These are phyloP conservation scores for Xylariaceae sp. DNA, from an alignment of 2,329 filamentous ascomycete genomes.

Conservation along the genomic window DNA sequence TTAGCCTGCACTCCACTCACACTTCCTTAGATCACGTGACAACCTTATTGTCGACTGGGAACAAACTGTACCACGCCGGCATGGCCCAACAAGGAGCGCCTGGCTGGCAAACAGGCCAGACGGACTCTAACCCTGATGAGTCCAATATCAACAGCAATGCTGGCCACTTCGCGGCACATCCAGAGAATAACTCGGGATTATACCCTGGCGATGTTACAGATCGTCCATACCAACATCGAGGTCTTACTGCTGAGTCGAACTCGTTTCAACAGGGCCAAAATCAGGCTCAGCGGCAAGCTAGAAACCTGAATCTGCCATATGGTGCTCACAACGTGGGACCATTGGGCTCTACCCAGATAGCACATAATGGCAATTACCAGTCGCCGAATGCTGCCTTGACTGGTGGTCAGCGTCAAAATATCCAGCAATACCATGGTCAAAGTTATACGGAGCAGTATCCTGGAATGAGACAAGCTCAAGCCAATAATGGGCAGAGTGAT, in stretches of 20 bases:
- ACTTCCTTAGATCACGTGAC: slow-evolving; percentile 16
- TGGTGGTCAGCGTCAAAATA: slow-evolving; percentile 11
- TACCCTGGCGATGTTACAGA: slow-evolving; percentile 8
- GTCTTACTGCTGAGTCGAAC: slow-evolving; percentile 3
- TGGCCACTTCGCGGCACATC: slow-evolving; percentile 8
- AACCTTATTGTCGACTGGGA: background rate
- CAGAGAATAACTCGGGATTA: slow-evolving; percentile 7
- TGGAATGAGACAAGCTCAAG: slow-evolving; percentile 7
- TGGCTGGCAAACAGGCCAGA: slow-evolving; percentile 12
- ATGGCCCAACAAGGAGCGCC: slow-evolving; percentile 18
- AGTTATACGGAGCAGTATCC: slow-evolving; percentile 6
- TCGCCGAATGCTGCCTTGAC: slow-evolving; percentile 9
- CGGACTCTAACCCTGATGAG: slow-evolving; percentile 6
- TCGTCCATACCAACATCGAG: slow-evolving; percentile 7
- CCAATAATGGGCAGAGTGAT: slow-evolving; percentile 11
- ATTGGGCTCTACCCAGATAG: slow-evolving; percentile 1
- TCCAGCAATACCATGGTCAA: slow-evolving; percentile 8
- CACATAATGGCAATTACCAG: slow-evolving; percentile 8
- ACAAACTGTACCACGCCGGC: background rate
- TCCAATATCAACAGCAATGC: background rate
- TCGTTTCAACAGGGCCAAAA: slow-evolving; percentile 13
- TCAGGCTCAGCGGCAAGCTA: slow-evolving; percentile 2
- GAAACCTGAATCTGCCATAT: slow-evolving; percentile 10
- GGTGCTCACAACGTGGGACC: slow-evolving; percentile 5
- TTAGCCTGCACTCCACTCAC: slow-evolving; percentile 15